Evolutionary conservation across 2,329 filamentous ascomycete species (phyloP), one percentile per base, ranked within the genome.

Genomic region (Monosporascus sp.): DNA sequence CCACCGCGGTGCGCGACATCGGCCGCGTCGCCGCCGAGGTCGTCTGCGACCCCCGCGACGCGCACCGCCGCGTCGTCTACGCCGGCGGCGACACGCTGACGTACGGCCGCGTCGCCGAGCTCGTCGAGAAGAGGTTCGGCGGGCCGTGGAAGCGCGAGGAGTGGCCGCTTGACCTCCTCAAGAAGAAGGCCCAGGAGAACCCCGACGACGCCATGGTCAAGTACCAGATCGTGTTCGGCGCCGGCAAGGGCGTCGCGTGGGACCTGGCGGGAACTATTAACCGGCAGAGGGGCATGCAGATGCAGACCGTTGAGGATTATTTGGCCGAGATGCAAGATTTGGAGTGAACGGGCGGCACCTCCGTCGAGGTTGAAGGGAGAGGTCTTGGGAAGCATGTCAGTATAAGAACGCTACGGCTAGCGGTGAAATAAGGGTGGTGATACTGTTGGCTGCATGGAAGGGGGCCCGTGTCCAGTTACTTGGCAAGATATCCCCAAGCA

Each of bases 1-100:
- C 86, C 7, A 89, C 86, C 7, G 77, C 78, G 37, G 78, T 84
- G 1, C 63, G 68, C 48, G 87, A 89, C 65, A 89, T 90, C 56
- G 87, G 84, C 0, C 70, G 65, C 15, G 71, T 85, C 48, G 78
- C 81, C 9, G 84, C 82, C 0, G 79, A 90, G 51, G 63, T 85
- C 45, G 70, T 85, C 2, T 74, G 78, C 6, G 70, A 71, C 3
- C 72, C 75, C 14, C 18, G 53, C 9, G 41, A 44, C 14, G 22
- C 41, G 41, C n/a, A 20, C 17, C 17, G 7, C 17, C 63, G 69
- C 11, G 69, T 81, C 0, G 67, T 83, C 3, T 82, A 74, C 61
- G 70, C 75, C 1, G 79, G 76, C 2, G 81, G 81, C 0, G 78
- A 84, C 56, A 83, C 80, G 9, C 61, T 84, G 6, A 76, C 66